Evolutionary conservation across 805 yeast species (phyloP), one percentile per base, ranked within the genome.

Genomic region (Saturnispora galanensis): DNA sequence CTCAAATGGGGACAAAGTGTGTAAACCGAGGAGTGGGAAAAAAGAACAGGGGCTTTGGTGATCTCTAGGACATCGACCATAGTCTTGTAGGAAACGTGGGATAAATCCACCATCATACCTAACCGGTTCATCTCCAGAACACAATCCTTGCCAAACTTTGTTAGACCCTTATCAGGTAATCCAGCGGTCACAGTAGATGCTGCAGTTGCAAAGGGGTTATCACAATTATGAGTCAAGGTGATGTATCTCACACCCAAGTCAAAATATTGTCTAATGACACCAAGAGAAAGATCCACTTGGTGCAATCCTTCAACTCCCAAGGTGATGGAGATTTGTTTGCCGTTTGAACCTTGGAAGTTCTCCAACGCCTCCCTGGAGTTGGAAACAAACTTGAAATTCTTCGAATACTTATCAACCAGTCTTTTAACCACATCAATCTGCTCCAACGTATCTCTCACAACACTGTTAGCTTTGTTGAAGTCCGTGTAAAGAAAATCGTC

Each of bases 201-300:
- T 10, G 79, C 75, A 11, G 77, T 73, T 2, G 79, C 78, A 57
- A 72, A 74, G 5, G 79, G 77, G 48, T 74, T 74, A 50, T 74
- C 77, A 57, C 79, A 73, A 52, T 74, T 74, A 47, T 74, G 79
- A 0, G 79, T 74, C 42, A 74, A 54, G 0, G 79, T 74, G 35
- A 72, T 68, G 53, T 74, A 74, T 31, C 78, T 52, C n/a, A 74
- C 76, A 11, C 79, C 79, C 30, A 74, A 49, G 6, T 69, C 74
- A 50, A 56, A 68, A 52, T 69, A 74, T 51, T 65, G 70, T 51
- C 80, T 62, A 28, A 74, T 57, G 13, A 71, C 74, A 12, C 68
- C 77, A 12, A 74, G 51, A 1, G 78, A 71, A 2, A 67, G 51
- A 50, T 73, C 80, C 17, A 67, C 65, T 55, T 73, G 78, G 54